These are phyloP conservation scores for Tolypocladium amazonense DNA, from an alignment of 2,329 filamentous ascomycete species.

Conservation along the genomic window DNA sequence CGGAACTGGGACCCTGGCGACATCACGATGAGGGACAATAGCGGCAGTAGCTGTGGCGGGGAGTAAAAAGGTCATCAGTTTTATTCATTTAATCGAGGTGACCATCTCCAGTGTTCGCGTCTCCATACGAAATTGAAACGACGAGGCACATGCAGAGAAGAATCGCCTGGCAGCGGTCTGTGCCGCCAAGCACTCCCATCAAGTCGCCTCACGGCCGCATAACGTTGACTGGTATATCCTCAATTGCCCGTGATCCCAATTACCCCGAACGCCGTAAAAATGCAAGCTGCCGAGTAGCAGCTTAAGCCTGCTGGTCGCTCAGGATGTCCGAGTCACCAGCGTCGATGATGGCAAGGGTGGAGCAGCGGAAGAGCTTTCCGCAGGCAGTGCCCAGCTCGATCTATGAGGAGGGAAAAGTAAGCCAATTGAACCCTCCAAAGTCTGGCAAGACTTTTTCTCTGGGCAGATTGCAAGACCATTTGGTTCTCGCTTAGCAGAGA, in stretches of 20 bases:
- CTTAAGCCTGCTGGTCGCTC: slow-evolving; percentile 59
- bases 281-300: slow-evolving; percentile 10
- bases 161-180: slow-evolving; percentile 8
- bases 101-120: slow-evolving; percentile 2
- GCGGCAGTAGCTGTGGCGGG: background rate
- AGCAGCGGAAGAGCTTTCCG: slow-evolving; percentile 98
- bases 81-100: slow-evolving; percentile 9
- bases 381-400: slow-evolving; percentile 97
- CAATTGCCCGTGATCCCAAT: slow-evolving; percentile 21
- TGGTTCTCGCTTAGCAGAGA: slow-evolving; percentile 10
- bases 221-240: slow-evolving; percentile 26
- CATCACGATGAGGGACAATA: background rate
- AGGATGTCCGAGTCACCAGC: slow-evolving; percentile 98
- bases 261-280: slow-evolving; percentile 33
- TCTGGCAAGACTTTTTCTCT: slow-evolving; percentile 79
- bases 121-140: background rate
- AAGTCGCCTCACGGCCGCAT: slow-evolving; percentile 20
- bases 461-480: slow-evolving; percentile 45
- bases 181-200: slow-evolving; percentile 5
- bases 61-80: slow-evolving; percentile 8
- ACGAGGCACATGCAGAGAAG: slow-evolving; percentile 13
- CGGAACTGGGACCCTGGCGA: too few relatives aligned
- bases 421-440: slow-evolving; percentile 78
- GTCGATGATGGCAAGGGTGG: slow-evolving; percentile 93
- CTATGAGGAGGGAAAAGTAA: slow-evolving; percentile 50